Evolutionary conservation across 1,284 basidiomycete species (phyloP), one percentile per base, ranked within the genome.

Genomic region (Entoloma clypeatum): DNA sequence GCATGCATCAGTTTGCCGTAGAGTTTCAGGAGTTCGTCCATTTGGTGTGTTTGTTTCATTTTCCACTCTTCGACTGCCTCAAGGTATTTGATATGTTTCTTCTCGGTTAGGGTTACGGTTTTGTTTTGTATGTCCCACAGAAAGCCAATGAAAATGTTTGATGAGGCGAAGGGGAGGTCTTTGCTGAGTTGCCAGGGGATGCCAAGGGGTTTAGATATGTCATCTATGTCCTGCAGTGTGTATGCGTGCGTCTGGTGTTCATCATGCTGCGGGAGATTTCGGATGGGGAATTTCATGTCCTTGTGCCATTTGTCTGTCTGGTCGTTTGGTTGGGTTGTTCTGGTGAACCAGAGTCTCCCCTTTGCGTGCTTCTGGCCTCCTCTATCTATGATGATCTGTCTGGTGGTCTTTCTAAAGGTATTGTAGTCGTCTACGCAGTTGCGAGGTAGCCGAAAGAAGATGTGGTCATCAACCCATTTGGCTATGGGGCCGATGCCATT

Each of bases 391-490:
- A 61, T 58, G 4, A 44, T 21, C 0, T 23, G 1, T 0, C 33
- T n/a, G n/a, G n/a, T n/a, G n/a, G 13, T 39, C 51, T 52, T 2
- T 33, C 4, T 1, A 4, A 6, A 0, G 54, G 36, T 1, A 29
- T 67, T 68, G 46, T 59, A 64, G 2, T 48, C 25, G 0, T 33
- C 5, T 0, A 63, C 36, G 30, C 48, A 25, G 1, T 43, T 10
- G 0, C 30, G 17, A 1, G 13, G 48, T 2, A 70, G 53, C 0
- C 59, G 44, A 1, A 69, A 27, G 47, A 70, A 71, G 0, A 67
- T 4, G 16, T 67, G 62, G 36, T 72, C 60, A 38, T 73, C 69
- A 0, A 72, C 64, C 68, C 69, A 72, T 35, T 65, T 58, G 0
- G 52, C 35, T 0, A 71, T 28, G 0, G 66, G 68, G 0, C 63